A percentile compares a stretch with the other conserved stretches of the same genome.
These are phyloP conservation scores for Phycomyces blakesleeanus DNA, from an alignment of 192 early-diverging fungal species.

Conservation along the genomic window DNA sequence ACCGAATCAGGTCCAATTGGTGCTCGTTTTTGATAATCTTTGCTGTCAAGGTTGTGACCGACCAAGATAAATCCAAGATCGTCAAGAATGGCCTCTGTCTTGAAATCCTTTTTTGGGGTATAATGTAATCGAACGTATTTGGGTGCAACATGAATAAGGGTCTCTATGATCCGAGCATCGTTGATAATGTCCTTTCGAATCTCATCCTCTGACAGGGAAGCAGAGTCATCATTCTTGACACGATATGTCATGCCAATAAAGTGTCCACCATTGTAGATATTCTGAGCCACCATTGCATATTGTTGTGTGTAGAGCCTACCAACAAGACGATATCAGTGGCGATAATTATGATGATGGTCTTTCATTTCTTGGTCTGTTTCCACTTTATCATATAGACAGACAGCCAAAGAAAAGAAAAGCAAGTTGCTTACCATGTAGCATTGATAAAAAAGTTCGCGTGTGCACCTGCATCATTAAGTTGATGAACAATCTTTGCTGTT, in stretches of 20 bases:
- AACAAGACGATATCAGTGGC: no score
- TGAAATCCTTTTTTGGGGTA: constrained; percentile 32
- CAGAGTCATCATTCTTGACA: constrained; percentile 42
- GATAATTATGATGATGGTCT: background rate
- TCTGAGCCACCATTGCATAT: constrained; percentile 46
- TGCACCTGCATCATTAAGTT: constrained; percentile 43
- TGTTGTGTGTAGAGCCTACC: constrained; percentile 46
- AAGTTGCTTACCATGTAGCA: constrained; percentile 42
- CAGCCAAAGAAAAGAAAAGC: background rate
- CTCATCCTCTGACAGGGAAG: constrained; percentile 31
- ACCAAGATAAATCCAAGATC: constrained; percentile 46
- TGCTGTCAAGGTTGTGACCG: constrained; percentile 44
- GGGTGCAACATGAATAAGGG: constrained; percentile 41
- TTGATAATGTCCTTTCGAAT: constrained; percentile 45
- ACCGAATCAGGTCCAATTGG: constrained; percentile 27
- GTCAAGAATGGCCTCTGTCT: constrained; percentile 37
- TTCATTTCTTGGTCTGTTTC: no score
- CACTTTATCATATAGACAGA: background rate
- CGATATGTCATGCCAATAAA: constrained; percentile 55
- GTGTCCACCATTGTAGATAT: constrained; percentile 48
- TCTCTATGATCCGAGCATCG: constrained; percentile 34
- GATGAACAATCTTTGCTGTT: constrained; percentile 44
- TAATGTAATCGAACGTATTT: constrained; percentile 52
- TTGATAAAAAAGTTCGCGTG: constrained; percentile 49
- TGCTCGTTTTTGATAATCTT: constrained; percentile 39